Evolutionary conservation across 2,329 filamentous ascomycete genomes (phyloP).

Genomic region (Polychaeton citri): DNA sequence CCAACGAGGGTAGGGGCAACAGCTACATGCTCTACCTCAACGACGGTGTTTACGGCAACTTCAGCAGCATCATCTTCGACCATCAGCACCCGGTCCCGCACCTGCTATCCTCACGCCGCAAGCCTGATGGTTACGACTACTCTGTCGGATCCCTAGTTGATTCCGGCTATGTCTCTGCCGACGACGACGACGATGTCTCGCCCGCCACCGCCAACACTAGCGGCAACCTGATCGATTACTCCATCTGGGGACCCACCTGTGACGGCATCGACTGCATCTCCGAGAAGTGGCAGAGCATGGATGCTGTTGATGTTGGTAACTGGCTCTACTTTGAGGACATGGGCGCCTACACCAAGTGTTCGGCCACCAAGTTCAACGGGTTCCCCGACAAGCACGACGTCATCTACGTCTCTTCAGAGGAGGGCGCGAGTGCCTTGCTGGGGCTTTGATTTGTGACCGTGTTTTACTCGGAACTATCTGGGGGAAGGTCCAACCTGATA

Average conservation of each 20-base stretch:
- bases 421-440: constrained; percentile 65
- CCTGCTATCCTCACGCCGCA: constrained; percentile 41
- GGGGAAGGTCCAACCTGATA: too few species aligned
- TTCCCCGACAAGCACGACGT: constrained; percentile 88
- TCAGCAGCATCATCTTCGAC: constrained; percentile 98
- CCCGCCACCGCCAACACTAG: constrained; percentile 24
- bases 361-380: constrained; percentile 93
- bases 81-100: constrained; percentile 84
- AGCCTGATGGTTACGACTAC: constrained; percentile 19
- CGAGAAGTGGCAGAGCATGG: constrained; percentile 62
- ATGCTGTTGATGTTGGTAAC: constrained; percentile 77
- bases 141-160: constrained; percentile 16
- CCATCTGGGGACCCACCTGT: constrained; percentile 95
- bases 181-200: constrained; percentile 30
- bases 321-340: constrained; percentile 99
- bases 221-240: constrained; percentile 54
- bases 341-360: constrained; percentile 98
- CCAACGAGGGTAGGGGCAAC: constrained; percentile 33
- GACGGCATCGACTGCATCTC: constrained; percentile 95
- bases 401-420: constrained; percentile 89
- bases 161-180: constrained; percentile 20
- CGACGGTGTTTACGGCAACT: constrained; percentile 95
- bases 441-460: constrained; percentile 13
- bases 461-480: too few species aligned
- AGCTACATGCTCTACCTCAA: constrained; percentile 98